A percentile compares a stretch with the other conserved stretches of the same genome.
These are phyloP conservation scores for Exophiala lecanii-corni DNA, from an alignment of 2,329 filamentous ascomycete species.

Conservation along the genomic window DNA sequence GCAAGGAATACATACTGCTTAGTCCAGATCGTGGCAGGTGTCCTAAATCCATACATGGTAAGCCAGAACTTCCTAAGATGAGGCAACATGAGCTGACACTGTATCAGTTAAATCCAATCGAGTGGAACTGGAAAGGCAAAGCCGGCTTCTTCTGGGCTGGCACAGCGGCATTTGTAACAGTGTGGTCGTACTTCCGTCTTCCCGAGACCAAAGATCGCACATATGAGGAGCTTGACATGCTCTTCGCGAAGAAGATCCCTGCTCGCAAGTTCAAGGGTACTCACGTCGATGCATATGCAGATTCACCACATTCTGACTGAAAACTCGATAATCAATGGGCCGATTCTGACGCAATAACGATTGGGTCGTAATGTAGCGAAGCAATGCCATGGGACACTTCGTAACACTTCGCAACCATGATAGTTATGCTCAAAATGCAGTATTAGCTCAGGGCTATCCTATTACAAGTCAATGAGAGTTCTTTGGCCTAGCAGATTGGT, in stretches of 20 bases:
- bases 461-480: no score
- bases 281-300: conserved; percentile 15
- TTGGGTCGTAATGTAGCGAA: no score
- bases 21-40: conserved; percentile 43
- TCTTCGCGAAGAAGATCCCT: conserved; percentile 16
- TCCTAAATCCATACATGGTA: conserved; percentile 30
- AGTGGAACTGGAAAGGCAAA: conserved; percentile 37
- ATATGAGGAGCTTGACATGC: conserved; percentile 4
- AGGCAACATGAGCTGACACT: no score
- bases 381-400: no score
- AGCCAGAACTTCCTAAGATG: no score
- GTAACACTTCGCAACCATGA: no score
- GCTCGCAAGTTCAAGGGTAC: conserved; percentile 17
- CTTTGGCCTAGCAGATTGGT: no score
- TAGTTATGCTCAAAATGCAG: no score
- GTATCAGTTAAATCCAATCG: conserved; percentile 26
- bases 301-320: conserved; percentile 1
- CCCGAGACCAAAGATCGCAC: conserved; percentile 2
- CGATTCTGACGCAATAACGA: no score
- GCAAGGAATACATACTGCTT: conserved; percentile 50
- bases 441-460: no score
- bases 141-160: conserved; percentile 39
- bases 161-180: conserved; percentile 28
- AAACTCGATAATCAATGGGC: no score
- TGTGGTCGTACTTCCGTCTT: conserved; percentile 37